Conservation (phyloP, 768 basidiomycete genomes). For the Pleurotus cornucopiae region DNA sequence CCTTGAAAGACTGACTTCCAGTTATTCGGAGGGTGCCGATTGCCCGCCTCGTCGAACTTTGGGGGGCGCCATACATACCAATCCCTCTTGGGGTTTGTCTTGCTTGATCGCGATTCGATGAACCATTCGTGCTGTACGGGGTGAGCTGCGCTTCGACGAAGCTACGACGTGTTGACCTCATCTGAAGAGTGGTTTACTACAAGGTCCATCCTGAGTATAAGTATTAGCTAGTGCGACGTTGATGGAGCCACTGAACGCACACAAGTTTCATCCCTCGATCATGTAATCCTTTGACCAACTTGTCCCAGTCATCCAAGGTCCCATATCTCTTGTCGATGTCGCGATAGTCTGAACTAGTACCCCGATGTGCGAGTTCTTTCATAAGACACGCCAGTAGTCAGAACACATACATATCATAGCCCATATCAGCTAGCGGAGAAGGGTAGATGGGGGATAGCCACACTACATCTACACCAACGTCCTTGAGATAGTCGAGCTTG, state of each 20-base stretch:
- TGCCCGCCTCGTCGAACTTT: slow-evolving; percentile 44
- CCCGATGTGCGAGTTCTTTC: too few species aligned
- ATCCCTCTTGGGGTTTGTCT: slow-evolving; percentile 58
- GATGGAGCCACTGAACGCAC: slow-evolving; percentile 26
- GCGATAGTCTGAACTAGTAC: slow-evolving; percentile 56
- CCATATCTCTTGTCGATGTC: slow-evolving; percentile 64
- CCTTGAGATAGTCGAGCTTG: slow-evolving; percentile 66
- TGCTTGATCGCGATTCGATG: slow-evolving; percentile 44
- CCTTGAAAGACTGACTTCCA: slow-evolving; percentile 70
- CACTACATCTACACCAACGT: slow-evolving; percentile 61
- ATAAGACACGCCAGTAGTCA: background rate
- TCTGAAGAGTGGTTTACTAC: slow-evolving; percentile 74
- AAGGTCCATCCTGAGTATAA: slow-evolving; percentile 59
- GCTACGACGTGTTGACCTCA: slow-evolving; percentile 33
- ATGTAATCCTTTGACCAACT: slow-evolving; percentile 48
- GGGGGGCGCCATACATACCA: slow-evolving; percentile 78
- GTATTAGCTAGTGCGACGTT: background rate
- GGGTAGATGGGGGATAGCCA: slow-evolving; percentile 75
- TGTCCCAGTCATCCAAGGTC: slow-evolving; percentile 57
- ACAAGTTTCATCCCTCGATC: slow-evolving; percentile 67
- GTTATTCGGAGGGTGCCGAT: slow-evolving; percentile 64
- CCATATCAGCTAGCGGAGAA: slow-evolving; percentile 69
- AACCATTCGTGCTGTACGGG: slow-evolving; percentile 68
- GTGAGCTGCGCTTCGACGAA: too few species aligned
- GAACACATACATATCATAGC: slow-evolving; percentile 55